Evolutionary conservation across 352 stramenopile genomes (phyloP), one percentile per base, ranked within the genome.

Genomic region (Globisporangium splendens): DNA sequence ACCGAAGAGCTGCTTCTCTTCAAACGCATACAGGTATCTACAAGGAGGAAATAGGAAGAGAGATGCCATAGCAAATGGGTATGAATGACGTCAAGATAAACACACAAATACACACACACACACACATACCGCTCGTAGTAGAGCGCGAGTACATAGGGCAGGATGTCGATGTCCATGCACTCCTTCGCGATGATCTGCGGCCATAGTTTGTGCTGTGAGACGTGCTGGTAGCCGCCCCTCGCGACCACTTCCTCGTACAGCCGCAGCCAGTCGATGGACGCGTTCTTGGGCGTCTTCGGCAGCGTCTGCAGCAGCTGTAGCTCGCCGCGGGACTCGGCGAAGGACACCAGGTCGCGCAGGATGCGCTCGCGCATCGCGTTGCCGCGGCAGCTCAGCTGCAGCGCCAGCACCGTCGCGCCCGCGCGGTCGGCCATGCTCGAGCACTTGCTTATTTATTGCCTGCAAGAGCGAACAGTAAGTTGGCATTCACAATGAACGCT

Each of bases 211-310:
- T 72, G 65, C 51, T 85, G 69, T 2, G 73, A 84, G 18, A 87
- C 76, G 43, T 72, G 21, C 17, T 62, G 50, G 56, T 75, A 89
- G 50, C 84, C 84, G 51, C 84, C 81, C 28, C 74, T 75, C 54
- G 69, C 67, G 48, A 86, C 84, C 38, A 93, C 81, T 54, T 91
- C 84, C 56, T 93, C 84, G 66, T 93, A 93, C 53, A 93, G 66
- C 43, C 82, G 72, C 20, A 93, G 66, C 75, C 83, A 89, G 68
- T 91, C 81, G 61, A 93, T 85, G 1, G 68, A 18, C 31, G 63
- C 67, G 47, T 78, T 78, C 11, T 79, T 69, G 1, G 75, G 77
- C 33, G 71, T 78, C 63, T 73, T 78, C 10, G 81, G 81, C 48
- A 91, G 72, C 3, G 15, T 54, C 41, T 84, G 79, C 17, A 91